Evolutionary conservation across 108 stramenopile genomes (phyloP).

Genomic region (Aureococcus anophagefferens): DNA sequence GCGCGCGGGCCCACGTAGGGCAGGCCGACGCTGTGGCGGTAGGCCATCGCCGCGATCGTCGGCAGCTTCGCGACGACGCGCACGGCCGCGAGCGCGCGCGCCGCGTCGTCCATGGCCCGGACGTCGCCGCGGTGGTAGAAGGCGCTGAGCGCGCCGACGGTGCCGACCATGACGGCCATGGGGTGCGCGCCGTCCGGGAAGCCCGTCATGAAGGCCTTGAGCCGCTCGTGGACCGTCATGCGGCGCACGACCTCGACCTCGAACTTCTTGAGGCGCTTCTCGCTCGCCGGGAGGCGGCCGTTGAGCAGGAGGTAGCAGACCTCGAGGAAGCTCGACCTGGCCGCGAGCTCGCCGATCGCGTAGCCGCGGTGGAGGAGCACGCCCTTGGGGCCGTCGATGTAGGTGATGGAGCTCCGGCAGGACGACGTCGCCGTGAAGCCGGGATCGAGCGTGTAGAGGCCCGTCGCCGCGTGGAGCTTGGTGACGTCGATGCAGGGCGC

Average conservation of each 20-base stretch:
- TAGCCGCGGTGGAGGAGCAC: slow-evolving; percentile 10
- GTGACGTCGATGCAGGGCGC: too few relatives aligned
- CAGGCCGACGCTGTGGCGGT: too few relatives aligned
- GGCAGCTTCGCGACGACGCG: too few relatives aligned
- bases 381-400: slow-evolving; percentile 6
- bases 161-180: slow-evolving; percentile 11
- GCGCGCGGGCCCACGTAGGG: too few relatives aligned
- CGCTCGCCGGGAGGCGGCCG: background rate
- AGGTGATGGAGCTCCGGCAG: slow-evolving; percentile 13
- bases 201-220: background rate
- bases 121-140: background rate
- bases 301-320: slow-evolving; percentile 5
- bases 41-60: too few relatives aligned
- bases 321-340: slow-evolving; percentile 1
- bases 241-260: background rate
- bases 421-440: background rate
- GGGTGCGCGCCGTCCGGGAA: slow-evolving; percentile 8
- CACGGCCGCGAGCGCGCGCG: too few relatives aligned
- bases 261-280: background rate
- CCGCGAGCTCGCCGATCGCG: slow-evolving; percentile 4
- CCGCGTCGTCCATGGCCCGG: too few relatives aligned
- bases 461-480: too few relatives aligned
- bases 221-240: background rate
- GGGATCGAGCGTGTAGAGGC: background rate
- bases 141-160: slow-evolving; percentile 3